Percentiles rank a stretch among this genome's conserved stretches.
phyloP scores from a whole-genome alignment of 345 rosid species.

The Moricandia moricandioides region DNA sequence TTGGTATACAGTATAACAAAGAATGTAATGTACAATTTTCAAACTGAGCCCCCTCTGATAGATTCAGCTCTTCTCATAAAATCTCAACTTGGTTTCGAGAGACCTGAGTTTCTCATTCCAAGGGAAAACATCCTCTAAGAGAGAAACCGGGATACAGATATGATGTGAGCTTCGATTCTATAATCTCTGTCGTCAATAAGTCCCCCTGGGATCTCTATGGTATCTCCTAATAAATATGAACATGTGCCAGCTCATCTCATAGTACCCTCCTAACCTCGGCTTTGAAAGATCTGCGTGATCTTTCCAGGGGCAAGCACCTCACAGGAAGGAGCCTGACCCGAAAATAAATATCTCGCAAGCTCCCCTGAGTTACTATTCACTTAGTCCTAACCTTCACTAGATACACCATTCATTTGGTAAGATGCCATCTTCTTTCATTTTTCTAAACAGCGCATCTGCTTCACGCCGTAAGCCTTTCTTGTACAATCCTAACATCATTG shows the following conservation, averaged over 20 bases:
- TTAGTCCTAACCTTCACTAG: slow-evolving; percentile 12
- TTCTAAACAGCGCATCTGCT: background rate
- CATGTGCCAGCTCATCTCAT: background rate
- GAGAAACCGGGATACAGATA: background rate
- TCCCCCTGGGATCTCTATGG: background rate
- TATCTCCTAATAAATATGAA: slow-evolving; percentile 8
- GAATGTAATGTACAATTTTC: slow-evolving; percentile 17
- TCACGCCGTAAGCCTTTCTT: slow-evolving; percentile 1
- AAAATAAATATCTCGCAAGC: slow-evolving; percentile 6
- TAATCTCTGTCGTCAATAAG: background rate
- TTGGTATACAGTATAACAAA: background rate
- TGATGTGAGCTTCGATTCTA: slow-evolving; percentile 8
- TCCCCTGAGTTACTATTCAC: slow-evolving; percentile 1
- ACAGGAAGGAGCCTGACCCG: background rate
- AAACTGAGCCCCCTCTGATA: slow-evolving; percentile 1
- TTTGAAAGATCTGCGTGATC: slow-evolving; percentile 9
- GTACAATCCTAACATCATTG: slow-evolving; percentile 17
- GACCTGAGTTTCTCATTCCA: background rate
- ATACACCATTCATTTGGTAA: slow-evolving; percentile 18
- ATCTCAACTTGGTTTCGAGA: background rate
- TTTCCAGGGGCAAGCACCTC: slow-evolving; percentile 7
- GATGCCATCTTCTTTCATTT: slow-evolving; percentile 3
- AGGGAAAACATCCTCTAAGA: background rate
- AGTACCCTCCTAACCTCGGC: background rate
- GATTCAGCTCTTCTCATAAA: background rate